Evolutionary conservation across 352 stramenopile genomes (phyloP).

Genomic region (Phytophthora melonis): DNA sequence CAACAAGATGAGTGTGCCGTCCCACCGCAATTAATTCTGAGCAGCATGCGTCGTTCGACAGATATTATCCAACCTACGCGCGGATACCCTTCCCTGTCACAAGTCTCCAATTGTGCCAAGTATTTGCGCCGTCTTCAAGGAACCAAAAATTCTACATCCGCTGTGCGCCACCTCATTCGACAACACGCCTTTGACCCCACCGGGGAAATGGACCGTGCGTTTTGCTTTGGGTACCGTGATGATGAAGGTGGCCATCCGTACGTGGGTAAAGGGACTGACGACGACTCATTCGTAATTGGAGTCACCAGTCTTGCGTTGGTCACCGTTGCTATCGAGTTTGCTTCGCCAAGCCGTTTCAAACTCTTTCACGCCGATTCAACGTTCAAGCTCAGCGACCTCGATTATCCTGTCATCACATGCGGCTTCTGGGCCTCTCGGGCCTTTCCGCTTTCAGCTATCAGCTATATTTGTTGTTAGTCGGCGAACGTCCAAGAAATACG

Average conservation of each 20-base stretch:
- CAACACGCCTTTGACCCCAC: not conserved
- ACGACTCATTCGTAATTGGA: not conserved
- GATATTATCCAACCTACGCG: not conserved
- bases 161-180: not conserved
- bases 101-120: not conserved
- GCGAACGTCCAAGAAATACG: not conserved
- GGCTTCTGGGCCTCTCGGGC: not conserved
- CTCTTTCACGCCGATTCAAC: not conserved
- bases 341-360: not conserved
- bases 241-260: not conserved
- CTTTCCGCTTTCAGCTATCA: not conserved
- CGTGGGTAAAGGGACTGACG: not conserved
- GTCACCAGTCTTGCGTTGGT: not conserved
- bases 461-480: not conserved
- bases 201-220: not conserved
- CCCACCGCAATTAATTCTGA: not conserved
- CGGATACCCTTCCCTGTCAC: not conserved
- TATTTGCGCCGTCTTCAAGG: not conserved
- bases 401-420: not conserved
- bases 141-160: not conserved
- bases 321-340: not conserved
- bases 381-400: not conserved
- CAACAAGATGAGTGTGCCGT: not conserved
- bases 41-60: not conserved
- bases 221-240: not conserved